Evolutionary conservation across 345 rosid species (phyloP).

Genomic region (Citrus glauca): DNA sequence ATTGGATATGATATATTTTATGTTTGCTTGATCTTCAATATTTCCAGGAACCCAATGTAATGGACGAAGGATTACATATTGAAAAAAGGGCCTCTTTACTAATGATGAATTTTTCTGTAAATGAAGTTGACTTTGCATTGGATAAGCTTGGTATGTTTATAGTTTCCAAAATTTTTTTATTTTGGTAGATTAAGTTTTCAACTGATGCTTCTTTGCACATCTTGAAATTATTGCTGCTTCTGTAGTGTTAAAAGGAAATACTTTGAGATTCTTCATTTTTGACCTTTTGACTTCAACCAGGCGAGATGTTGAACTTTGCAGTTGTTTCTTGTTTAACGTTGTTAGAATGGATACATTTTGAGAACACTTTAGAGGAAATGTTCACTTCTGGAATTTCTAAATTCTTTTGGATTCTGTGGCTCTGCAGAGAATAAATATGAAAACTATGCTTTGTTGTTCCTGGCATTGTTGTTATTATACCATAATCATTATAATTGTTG

Average conservation of each 20-base stretch:
- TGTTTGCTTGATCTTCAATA: constrained; percentile 12
- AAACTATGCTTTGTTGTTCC: neutral
- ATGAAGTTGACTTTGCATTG: constrained; percentile 69
- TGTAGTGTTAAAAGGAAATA: neutral
- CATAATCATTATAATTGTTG: neutral
- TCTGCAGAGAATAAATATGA: neutral
- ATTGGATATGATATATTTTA: neutral
- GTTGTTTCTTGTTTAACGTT: neutral
- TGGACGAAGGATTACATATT: constrained; percentile 35
- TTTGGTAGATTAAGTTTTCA: neutral
- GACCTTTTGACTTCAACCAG: neutral
- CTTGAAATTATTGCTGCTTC: neutral
- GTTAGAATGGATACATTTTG: neutral
- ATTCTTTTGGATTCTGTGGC: neutral
- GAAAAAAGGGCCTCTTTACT: constrained; percentile 56
- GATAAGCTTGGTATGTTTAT: constrained; percentile 61
- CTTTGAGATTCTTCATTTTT: constrained; percentile 2
- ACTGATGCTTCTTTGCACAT: neutral
- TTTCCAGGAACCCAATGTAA: constrained; percentile 63
- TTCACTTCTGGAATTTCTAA: neutral
- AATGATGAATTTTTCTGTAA: constrained; percentile 63
- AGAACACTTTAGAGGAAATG: neutral
- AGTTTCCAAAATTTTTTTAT: neutral
- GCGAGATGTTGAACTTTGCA: neutral
- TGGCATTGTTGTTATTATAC: neutral